Evolutionary conservation across 768 basidiomycete species (phyloP), one percentile per base, ranked within the genome.

Genomic region (Rhizopogon vesiculosus): DNA sequence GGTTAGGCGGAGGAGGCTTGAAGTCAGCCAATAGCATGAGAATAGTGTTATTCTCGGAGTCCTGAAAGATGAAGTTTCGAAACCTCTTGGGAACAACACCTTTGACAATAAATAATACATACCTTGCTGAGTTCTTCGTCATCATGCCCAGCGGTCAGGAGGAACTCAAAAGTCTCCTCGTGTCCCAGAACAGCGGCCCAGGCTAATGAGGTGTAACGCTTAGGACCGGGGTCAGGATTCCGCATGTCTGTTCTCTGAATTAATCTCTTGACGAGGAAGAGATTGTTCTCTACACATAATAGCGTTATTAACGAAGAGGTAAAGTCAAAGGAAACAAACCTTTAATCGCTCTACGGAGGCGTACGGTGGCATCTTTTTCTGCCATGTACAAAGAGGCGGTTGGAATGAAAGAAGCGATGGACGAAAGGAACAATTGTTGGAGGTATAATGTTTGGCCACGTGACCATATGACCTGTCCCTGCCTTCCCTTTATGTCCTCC

Each of bases 121-220:
- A 94, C 95, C 79, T 84, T 84, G 72, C 89, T 94, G 57, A 93
- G 75, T 70, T 98, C 95, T 55, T 90, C 86, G 66, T 98, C 94
- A 68, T 98, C 95, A 68, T 97, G 95, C 33, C 93, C 93, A 19
- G 81, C 84, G 59, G 78, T 82, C 51, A 96, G 76, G 53, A 98
- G 76, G 72, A 87, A 97, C 65, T 97, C 93, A 61, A 96, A 98
- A 1, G 91, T 93, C 66, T 96, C 94, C 65, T 95, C 87, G 58
- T 91, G 85, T 0, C 91, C 93, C 40, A 91, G 81, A 0, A 89
- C 82, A 19, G 93, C 93, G 2, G 94, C 85, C 93, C 93, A 98
- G 5, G 93, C 91, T 8, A 98, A 71, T 12, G 91, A 93, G 0
- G 95, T 97, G 66, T 88, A 87, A 7, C 91, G 81, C 60, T 81